Evolutionary conservation across 2,329 filamentous ascomycete genomes (phyloP).

Genomic region (Paramyrothecium sp.): DNA sequence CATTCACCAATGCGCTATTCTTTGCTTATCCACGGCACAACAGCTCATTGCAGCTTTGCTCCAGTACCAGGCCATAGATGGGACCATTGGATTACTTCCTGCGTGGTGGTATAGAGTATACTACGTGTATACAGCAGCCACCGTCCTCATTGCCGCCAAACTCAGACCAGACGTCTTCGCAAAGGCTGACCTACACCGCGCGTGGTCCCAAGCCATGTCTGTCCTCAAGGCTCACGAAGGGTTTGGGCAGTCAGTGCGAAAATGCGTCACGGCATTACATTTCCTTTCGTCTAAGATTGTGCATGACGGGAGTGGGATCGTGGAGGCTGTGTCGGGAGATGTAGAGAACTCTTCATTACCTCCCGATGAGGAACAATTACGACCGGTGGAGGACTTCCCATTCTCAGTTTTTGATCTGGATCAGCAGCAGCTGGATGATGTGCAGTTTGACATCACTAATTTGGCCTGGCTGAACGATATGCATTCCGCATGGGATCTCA

Average conservation of each 20-base stretch:
- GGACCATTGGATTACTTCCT: slow-evolving; percentile 29
- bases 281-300: slow-evolving; percentile 32
- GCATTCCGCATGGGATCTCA: slow-evolving; percentile 25
- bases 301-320: slow-evolving; percentile 7
- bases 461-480: slow-evolving; percentile 32
- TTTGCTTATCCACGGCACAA: slow-evolving; percentile 32
- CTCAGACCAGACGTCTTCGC: slow-evolving; percentile 30
- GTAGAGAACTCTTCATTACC: not conserved
- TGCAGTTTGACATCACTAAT: slow-evolving; percentile 28
- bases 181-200: slow-evolving; percentile 18
- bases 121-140: slow-evolving; percentile 34
- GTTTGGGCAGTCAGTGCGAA: slow-evolving; percentile 27
- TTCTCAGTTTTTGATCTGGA: slow-evolving; percentile 16
- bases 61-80: slow-evolving; percentile 26
- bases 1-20: slow-evolving; percentile 27
- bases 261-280: slow-evolving; percentile 30
- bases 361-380: slow-evolving; percentile 9
- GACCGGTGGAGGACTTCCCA: slow-evolving; percentile 17
- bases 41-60: slow-evolving; percentile 27
- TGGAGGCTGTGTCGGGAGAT: not conserved
- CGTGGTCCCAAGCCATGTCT: slow-evolving; percentile 30
- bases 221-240: slow-evolving; percentile 29
- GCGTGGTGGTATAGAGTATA: slow-evolving; percentile 39
- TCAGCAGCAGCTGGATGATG: slow-evolving; percentile 20
- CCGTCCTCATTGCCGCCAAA: slow-evolving; percentile 32